A percentile compares a stretch with the other conserved stretches of the same genome.
Evolutionary conservation across 768 basidiomycete genomes (phyloP).

Genomic region (Leccinum variicolor): DNA sequence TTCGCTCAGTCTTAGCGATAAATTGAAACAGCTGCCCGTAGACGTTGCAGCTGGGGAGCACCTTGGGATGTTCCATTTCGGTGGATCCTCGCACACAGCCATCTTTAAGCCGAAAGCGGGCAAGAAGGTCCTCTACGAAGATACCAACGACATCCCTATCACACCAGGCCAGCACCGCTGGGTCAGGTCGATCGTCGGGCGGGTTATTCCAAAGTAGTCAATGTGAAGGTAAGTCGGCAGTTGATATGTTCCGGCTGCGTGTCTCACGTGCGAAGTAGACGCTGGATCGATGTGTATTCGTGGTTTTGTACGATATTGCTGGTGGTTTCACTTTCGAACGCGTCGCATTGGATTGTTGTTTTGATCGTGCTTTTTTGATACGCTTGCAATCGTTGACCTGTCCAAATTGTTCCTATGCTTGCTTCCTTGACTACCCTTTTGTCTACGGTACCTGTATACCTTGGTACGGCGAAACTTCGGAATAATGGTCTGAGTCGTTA

Average conservation of each 20-base stretch:
- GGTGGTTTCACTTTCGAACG: not conserved
- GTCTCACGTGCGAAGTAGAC: not conserved
- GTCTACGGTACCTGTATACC: no score
- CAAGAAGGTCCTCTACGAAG: conserved; percentile 11
- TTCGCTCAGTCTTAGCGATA: conserved; percentile 42
- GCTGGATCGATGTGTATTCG: not conserved
- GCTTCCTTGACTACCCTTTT: no score
- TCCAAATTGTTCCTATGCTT: no score
- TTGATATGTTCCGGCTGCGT: not conserved
- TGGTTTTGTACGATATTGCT: not conserved
- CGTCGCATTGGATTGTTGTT: no score
- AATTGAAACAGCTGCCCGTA: not conserved
- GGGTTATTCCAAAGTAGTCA: not conserved
- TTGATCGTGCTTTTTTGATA: no score
- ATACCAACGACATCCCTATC: not conserved
- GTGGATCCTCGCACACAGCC: conserved; percentile 48
- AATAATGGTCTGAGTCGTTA: not conserved
- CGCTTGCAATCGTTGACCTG: no score
- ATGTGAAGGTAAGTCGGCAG: no score
- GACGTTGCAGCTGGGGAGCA: conserved; percentile 49
- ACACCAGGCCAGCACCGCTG: conserved; percentile 1
- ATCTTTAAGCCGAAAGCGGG: conserved; percentile 30
- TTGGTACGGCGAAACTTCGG: not conserved
- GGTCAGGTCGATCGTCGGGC: not conserved
- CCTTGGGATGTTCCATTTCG: conserved; percentile 62